Base-by-base conservation (phyloP, 305 asterid species). In the Petunia hybrid region DNA sequence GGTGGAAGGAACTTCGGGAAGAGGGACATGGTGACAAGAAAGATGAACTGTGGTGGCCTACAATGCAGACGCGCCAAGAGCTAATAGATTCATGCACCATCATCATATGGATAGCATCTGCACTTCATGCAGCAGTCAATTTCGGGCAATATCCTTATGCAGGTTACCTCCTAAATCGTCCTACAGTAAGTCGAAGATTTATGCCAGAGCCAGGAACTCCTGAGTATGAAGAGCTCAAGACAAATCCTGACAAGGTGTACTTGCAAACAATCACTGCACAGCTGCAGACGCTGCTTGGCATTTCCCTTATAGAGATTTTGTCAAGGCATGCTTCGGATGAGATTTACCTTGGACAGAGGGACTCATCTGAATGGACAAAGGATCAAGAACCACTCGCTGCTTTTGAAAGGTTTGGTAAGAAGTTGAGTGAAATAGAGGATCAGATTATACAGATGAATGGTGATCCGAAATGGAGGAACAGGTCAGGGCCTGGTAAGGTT, bases 401-500 rank as follows among this genome's bases (percentile, higher is more conserved):
- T n/a, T n/a, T 94, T 1, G 81, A 85, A 62, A 83, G 46, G 81
- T 92, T 94, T 56, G 92, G 96, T 41, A 57, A 83, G 45, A 88
- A 83, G 85, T 78, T 94, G 73, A 71, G 39, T 13, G 88, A 89
- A 73, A 87, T 91, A 94, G n/a, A n/a, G n/a, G n/a, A n/a, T n/a
- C n/a, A n/a, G n/a, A n/a, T n/a, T n/a, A n/a, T n/a, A n/a, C n/a
- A n/a, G n/a, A n/a, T n/a, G n/a, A n/a, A n/a, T 63, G 36, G 53
- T 6, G 95, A 90, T 36, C 80, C 43, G 80, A 87, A 82, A 74
- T 85, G 81, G 93, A 94, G 80, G 83, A 91, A 92, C 86, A 87
- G 98, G 82, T 46, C 16, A 51, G 98, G 98, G 62, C 97, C 97
- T 0, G 97, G 85, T 78, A 87, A 89, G 80, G 41, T 91, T 83